Base-by-base conservation (phyloP, 2,329 filamentous ascomycete species). In the Rhinocladiella mackenziei region DNA sequence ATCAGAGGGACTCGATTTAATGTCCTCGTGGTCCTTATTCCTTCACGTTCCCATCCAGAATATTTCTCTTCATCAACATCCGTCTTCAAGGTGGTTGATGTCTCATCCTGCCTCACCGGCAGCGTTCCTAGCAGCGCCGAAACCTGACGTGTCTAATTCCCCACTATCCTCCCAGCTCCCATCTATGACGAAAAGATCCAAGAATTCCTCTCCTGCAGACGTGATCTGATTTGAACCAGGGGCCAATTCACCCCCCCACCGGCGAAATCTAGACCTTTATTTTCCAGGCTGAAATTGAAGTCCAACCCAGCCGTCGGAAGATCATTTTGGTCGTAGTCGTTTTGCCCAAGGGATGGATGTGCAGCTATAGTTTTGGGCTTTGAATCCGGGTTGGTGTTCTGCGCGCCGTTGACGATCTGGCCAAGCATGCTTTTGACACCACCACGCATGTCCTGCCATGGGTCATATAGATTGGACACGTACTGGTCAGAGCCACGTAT, bases 401-500 rank as follows among this genome's bases (percentile, higher is more conserved):
- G 14, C 17, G 23, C 43, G 15, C 17, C 14, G 23, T 2, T 15
- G n/a, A 10, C n/a, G n/a, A n/a, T n/a, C n/a, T 59, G 44, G 42
- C 54, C 45, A 29, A 43, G 43, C 44, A 53, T 56, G 41, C 49
- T 54, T 56, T 63, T 58, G n/a, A 55, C 33, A 14, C 47, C 42
- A 15, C 29, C 35, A 36, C 51, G 51, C 11, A 63, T 69, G n/a
- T 65, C 67, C 48, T 68, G 67, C 59, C 71, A 73, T 2, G 62
- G 67, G 51, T 74, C 74, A 32, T 57, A 64, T 43, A 55, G 64
- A 47, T 68, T 67, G n/a, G 63, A 59, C 11, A 68, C 49, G 30
- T 43, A 54, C 33, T 61, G 60, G 13, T 68, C 65, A 36, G 64
- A 68, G 8, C 68, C 68, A 18, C 61, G 61, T 69, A 74, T 75